Percentiles rank a stretch among this genome's conserved stretches.
Evolutionary conservation across 208 protist genomes (phyloP).

Genomic region (Sergeia podlipaevii): DNA sequence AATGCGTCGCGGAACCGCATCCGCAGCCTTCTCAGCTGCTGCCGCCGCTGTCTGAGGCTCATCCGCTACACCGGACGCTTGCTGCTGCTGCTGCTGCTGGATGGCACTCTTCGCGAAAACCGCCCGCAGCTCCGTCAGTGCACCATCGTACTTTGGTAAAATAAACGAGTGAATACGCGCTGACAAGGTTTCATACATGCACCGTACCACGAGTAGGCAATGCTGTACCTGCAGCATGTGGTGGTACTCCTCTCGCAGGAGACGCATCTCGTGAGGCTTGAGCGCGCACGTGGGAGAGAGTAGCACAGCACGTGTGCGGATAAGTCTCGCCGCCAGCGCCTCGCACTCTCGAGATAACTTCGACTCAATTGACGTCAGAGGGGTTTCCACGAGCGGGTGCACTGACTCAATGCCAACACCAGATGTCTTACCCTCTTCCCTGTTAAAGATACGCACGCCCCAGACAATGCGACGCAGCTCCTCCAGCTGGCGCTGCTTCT

Average conservation of each 20-base stretch:
- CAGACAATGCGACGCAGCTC: constrained; percentile 87
- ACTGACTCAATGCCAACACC: constrained; percentile 42
- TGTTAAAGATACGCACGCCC: constrained; percentile 86
- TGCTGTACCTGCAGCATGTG: constrained; percentile 52
- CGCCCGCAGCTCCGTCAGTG: constrained; percentile 35
- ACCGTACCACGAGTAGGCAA: constrained; percentile 40
- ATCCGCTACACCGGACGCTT: background rate
- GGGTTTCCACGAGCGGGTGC: constrained; percentile 23
- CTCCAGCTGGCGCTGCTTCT: constrained; percentile 75
- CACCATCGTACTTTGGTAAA: constrained; percentile 36
- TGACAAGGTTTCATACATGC: constrained; percentile 29
- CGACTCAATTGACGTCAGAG: constrained; percentile 21
- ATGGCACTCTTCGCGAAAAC: constrained; percentile 18
- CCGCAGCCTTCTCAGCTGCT: background rate
- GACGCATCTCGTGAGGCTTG: constrained; percentile 1
- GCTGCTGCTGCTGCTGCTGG: background rate
- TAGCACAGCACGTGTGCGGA: constrained; percentile 37
- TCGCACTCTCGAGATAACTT: constrained; percentile 16
- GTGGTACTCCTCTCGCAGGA: constrained; percentile 73
- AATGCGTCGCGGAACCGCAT: constrained; percentile 39
- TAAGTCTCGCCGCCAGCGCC: constrained; percentile 10
- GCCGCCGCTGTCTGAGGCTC: background rate
- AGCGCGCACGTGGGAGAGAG: constrained; percentile 49
- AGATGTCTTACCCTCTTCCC: constrained; percentile 37
- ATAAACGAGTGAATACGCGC: constrained; percentile 25